These are phyloP conservation scores for Apiospora saccharicola DNA, from an alignment of 2,329 filamentous ascomycete genomes.

Conservation along the genomic window DNA sequence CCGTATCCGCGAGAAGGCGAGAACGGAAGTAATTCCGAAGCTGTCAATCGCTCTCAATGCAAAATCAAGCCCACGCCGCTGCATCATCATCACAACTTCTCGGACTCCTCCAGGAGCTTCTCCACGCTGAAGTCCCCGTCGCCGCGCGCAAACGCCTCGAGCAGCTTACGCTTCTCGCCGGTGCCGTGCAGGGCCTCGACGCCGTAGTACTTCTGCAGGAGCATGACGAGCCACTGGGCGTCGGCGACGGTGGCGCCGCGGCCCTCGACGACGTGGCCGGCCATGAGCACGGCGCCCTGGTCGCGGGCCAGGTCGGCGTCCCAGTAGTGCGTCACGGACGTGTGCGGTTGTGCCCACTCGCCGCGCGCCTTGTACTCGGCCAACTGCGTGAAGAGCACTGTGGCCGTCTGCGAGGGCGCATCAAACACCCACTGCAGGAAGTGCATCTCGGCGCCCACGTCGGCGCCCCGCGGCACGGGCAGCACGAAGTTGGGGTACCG, in stretches of 20 bases:
- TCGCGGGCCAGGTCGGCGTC: conserved; percentile 70
- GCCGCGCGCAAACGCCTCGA: conserved; percentile 84
- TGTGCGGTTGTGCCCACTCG: conserved; percentile 90
- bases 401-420: conserved; percentile 65
- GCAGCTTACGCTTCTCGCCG: conserved; percentile 70
- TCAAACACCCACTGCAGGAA: conserved; percentile 98
- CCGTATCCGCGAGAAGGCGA: background rate
- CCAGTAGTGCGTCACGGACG: conserved; percentile 89
- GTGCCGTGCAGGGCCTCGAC: conserved; percentile 60
- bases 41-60: background rate
- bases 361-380: conserved; percentile 92
- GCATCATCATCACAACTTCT: conserved; percentile 68
- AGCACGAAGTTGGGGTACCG: conserved; percentile 88
- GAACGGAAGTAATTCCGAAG: background rate
- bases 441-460: conserved; percentile 85
- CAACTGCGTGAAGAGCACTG: conserved; percentile 91
- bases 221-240: conserved; percentile 90
- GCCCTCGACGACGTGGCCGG: conserved; percentile 79
- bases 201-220: conserved; percentile 92
- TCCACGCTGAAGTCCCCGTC: conserved; percentile 84
- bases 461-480: conserved; percentile 72
- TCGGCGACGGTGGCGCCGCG: conserved; percentile 80
- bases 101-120: conserved; percentile 85
- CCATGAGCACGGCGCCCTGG: conserved; percentile 84
- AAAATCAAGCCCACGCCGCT: background rate